A percentile compares a stretch with the other conserved stretches of the same genome.
Conservation (phyloP, 208 protist species). For the Trypanosoma melophagium region DNA sequence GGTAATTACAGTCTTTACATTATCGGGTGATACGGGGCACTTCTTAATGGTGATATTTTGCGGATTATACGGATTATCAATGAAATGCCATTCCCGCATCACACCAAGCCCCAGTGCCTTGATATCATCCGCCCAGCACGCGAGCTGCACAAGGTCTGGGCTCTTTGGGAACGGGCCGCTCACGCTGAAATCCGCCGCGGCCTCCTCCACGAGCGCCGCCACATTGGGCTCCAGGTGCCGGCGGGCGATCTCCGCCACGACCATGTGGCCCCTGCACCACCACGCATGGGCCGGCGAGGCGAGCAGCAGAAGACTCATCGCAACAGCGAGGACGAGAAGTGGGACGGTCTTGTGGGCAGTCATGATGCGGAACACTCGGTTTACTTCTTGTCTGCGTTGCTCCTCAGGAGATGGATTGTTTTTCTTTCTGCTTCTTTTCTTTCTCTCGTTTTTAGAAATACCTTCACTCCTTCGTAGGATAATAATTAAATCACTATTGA, state of each 20-base stretch:
- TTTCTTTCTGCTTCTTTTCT: no score
- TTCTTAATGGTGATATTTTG: conserved; percentile 39
- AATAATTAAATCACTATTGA: no score
- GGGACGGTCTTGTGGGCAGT: neutral
- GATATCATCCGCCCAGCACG: conserved; percentile 86
- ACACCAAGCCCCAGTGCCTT: conserved; percentile 54
- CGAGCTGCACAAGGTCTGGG: conserved; percentile 60
- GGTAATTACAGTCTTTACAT: conserved; percentile 34
- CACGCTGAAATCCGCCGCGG: conserved; percentile 32
- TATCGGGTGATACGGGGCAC: conserved; percentile 19
- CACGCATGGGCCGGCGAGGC: conserved; percentile 41
- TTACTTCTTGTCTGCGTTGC: no score
- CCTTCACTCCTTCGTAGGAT: no score
- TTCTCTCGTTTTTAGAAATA: no score
- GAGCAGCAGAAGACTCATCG: conserved; percentile 20
- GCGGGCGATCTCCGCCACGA: conserved; percentile 75
- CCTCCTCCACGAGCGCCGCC: conserved; percentile 32
- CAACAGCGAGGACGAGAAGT: conserved; percentile 9
- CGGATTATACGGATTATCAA: conserved; percentile 63
- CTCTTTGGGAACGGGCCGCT: conserved; percentile 67
- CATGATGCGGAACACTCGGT: neutral
- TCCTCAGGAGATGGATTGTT: no score
- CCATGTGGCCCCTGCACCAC: conserved; percentile 85
- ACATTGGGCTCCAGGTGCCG: conserved; percentile 43
- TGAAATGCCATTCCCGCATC: conserved; percentile 81